Conservation (phyloP, 2,329 filamentous ascomycete species). For the Aspergillus calidoustus region DNA sequence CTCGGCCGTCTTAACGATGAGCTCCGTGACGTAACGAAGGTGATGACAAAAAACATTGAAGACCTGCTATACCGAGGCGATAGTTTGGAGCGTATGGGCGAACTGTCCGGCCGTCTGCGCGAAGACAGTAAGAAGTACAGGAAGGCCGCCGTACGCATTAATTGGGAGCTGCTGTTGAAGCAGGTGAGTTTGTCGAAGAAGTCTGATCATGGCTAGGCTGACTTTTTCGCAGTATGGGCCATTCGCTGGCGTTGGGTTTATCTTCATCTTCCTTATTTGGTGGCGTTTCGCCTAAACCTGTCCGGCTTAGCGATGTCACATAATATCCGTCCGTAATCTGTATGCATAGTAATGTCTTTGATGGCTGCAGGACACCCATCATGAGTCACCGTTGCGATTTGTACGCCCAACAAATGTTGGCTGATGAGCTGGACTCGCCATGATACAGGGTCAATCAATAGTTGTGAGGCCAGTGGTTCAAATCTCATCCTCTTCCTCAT, state of each 20-base stretch:
- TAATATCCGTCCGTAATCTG: constrained; percentile 35
- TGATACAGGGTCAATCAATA: not conserved
- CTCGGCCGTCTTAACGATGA: constrained; percentile 96
- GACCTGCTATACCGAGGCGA: constrained; percentile 94
- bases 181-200: constrained; percentile 58
- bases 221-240: constrained; percentile 72
- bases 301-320: constrained; percentile 15
- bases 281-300: constrained; percentile 81
- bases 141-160: constrained; percentile 90
- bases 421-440: not conserved
- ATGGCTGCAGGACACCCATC: constrained; percentile 40
- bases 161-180: constrained; percentile 95
- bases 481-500: constrained; percentile 93
- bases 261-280: constrained; percentile 86
- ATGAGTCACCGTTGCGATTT: not conserved
- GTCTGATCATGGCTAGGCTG: constrained; percentile 22
- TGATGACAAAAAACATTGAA: constrained; percentile 99
- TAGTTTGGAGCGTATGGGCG: constrained; percentile 93
- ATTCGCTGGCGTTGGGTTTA: constrained; percentile 77
- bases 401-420: not conserved
- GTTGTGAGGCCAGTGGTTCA: constrained; percentile 41
- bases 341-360: constrained; percentile 42
- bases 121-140: constrained; percentile 96
- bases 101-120: constrained; percentile 81
- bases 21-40: constrained; percentile 94